Percentiles rank a stretch among this genome's conserved stretches.
These are phyloP conservation scores for Mycosarcoma mackinlayi DNA, from an alignment of 1,284 basidiomycete genomes.

Conservation along the genomic window DNA sequence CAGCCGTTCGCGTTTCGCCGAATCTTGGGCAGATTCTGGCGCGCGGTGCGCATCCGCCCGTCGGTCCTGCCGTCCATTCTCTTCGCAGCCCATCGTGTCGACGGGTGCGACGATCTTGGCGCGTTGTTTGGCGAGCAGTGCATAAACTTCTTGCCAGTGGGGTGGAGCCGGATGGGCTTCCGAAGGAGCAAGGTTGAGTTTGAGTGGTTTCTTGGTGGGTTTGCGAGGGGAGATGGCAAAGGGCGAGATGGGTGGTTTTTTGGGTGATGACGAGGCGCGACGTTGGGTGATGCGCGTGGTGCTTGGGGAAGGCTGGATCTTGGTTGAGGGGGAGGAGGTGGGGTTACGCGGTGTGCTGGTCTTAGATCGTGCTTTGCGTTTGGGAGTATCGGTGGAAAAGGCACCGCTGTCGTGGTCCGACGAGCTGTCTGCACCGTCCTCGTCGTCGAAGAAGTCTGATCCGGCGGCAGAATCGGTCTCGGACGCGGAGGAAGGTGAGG, in stretches of 20 bases:
- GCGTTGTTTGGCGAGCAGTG: conserved; percentile 51
- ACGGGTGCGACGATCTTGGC: conserved; percentile 63
- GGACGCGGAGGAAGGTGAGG: conserved; percentile 7
- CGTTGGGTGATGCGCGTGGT: background rate
- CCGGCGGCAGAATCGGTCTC: conserved; percentile 10
- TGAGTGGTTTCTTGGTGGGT: conserved; percentile 53
- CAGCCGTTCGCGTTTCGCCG: conserved; percentile 78
- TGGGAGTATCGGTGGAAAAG: conserved; percentile 4
- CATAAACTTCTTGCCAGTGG: conserved; percentile 54
- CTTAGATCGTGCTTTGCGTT: conserved; percentile 2
- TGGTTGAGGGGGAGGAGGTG: background rate
- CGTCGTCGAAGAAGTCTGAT: conserved; percentile 22
- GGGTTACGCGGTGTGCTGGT: conserved; percentile 4
- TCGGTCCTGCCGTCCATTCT: conserved; percentile 54
- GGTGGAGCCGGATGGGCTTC: conserved; percentile 59
- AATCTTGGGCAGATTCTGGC: conserved; percentile 43
- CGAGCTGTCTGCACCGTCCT: background rate
- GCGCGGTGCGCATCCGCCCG: conserved; percentile 48
- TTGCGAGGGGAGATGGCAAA: conserved; percentile 54
- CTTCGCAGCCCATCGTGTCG: conserved; percentile 68
- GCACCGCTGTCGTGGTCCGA: conserved; percentile 29
- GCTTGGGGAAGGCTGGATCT: background rate
- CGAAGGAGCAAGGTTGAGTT: conserved; percentile 57
- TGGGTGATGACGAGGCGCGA: conserved; percentile 6
- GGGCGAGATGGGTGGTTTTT: conserved; percentile 31